phyloP scores from a whole-genome alignment of 108 stramenopile species.

The Seminavis robusta region DNA sequence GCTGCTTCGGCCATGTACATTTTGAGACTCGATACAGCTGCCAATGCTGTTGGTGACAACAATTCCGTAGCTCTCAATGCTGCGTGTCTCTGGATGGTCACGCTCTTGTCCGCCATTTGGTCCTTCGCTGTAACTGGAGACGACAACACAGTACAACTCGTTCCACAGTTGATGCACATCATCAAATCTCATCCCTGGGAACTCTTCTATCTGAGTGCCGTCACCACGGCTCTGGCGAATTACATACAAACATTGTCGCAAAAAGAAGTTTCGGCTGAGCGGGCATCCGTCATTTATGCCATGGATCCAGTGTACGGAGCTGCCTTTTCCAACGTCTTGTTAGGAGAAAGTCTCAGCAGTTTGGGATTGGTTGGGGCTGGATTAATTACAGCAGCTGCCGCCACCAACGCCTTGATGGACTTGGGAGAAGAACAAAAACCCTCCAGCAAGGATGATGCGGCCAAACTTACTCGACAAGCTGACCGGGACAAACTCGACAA shows the following conservation, averaged over 20 bases:
- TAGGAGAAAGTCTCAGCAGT: constrained; percentile 68
- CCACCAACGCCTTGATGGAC: constrained; percentile 68
- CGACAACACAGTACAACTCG: neutral
- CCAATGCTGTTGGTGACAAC: constrained; percentile 35
- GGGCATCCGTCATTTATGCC: constrained; percentile 83
- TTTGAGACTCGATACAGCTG: constrained; percentile 68
- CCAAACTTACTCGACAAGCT: too few species aligned
- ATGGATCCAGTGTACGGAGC: constrained; percentile 92
- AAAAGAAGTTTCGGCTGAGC: constrained; percentile 64
- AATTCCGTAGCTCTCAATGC: constrained; percentile 69
- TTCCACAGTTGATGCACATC: constrained; percentile 2
- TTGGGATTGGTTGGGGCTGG: constrained; percentile 61
- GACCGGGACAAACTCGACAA: too few species aligned
- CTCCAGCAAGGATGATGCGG: too few species aligned
- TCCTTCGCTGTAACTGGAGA: too few species aligned
- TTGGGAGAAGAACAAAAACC: too few species aligned
- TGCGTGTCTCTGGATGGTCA: constrained; percentile 62
- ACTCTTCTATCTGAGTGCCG: constrained; percentile 68
- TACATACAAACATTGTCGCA: constrained; percentile 80
- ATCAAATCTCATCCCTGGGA: constrained; percentile 42
- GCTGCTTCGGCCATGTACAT: constrained; percentile 87
- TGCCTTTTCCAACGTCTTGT: constrained; percentile 58
- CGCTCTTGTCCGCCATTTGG: constrained; percentile 50
- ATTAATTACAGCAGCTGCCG: constrained; percentile 74
- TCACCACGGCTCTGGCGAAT: constrained; percentile 74